phyloP scores from a whole-genome alignment of 306 rosid genomes.

The Quercus wislizeni region DNA sequence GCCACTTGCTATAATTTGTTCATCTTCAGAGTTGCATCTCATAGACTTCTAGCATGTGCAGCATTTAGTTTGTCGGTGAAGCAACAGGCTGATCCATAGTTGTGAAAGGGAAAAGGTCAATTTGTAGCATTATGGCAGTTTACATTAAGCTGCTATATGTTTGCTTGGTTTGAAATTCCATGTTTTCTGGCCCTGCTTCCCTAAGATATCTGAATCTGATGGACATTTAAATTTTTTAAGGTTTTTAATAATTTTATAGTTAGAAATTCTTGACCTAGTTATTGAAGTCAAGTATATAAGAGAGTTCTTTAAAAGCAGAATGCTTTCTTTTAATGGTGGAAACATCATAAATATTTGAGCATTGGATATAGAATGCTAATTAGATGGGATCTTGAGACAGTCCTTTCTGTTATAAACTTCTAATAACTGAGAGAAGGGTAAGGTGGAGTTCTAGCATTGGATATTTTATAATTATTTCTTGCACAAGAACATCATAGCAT shows the following conservation, averaged over 20 bases:
- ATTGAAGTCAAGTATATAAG: neutral
- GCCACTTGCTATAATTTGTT: neutral
- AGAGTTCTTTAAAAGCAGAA: neutral
- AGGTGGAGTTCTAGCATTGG: neutral
- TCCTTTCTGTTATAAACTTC: neutral
- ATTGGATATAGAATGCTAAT: neutral
- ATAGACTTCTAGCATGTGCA: neutral
- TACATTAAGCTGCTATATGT: too few species aligned
- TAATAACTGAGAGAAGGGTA: neutral
- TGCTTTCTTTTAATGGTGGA: neutral
- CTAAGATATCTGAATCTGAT: neutral
- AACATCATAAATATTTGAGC: neutral
- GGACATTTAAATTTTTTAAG: neutral
- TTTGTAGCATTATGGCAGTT: too few species aligned
- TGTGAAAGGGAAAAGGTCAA: too few species aligned
- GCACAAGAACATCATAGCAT: neutral
- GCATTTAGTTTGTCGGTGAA: neutral
- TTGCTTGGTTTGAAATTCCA: too few species aligned
- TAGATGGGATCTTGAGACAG: neutral
- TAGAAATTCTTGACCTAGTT: neutral
- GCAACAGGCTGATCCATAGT: neutral
- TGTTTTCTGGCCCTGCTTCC: neutral
- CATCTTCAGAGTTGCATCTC: neutral
- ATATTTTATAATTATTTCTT: neutral
- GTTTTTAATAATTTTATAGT: neutral